phyloP scores from a whole-genome alignment of 805 yeast genomes.

The Zygotorulaspora sp. region DNA sequence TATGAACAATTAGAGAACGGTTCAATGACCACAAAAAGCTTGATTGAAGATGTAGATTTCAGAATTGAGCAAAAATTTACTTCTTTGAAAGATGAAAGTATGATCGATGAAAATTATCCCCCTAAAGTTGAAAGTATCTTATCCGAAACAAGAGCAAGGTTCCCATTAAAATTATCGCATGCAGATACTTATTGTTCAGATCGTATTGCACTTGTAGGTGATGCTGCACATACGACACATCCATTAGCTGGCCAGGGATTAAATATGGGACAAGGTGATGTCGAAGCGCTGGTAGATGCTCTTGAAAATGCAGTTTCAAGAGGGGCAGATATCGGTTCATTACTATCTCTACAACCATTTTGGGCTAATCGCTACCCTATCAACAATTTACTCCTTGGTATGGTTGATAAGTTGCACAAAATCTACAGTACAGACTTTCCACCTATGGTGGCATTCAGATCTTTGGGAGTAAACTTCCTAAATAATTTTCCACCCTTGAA shows the following conservation, averaged over 20 bases:
- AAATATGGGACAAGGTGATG: conserved; percentile 96
- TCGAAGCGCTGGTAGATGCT: conserved; percentile 60
- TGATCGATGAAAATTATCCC: conserved; percentile 61
- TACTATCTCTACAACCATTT: conserved; percentile 78
- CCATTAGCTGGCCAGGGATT: conserved; percentile 98
- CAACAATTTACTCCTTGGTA: conserved; percentile 78
- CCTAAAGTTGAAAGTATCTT: conserved; percentile 56
- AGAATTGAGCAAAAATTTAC: conserved; percentile 41
- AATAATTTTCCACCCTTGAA: conserved; percentile 64
- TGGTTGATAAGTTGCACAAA: conserved; percentile 89
- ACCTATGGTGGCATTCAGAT: conserved; percentile 71
- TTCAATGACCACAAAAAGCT: conserved; percentile 39
- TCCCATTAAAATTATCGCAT: conserved; percentile 84
- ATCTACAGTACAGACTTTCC: conserved; percentile 66
- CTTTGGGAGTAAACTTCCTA: conserved; percentile 68
- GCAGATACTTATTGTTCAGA: conserved; percentile 85
- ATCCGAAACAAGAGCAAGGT: conserved; percentile 69
- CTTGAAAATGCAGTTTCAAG: conserved; percentile 65
- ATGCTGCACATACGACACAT: conserved; percentile 96
- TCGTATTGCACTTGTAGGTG: conserved; percentile 90
- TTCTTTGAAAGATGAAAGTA: conserved; percentile 35
- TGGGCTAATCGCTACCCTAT: conserved; percentile 76
- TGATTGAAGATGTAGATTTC: conserved; percentile 70
- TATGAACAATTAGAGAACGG: conserved; percentile 40
- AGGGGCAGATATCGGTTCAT: conserved; percentile 84